Evolutionary conservation across 2,329 filamentous ascomycete species (phyloP), one percentile per base, ranked within the genome.

Genomic region (Paradendryphiella salina): DNA sequence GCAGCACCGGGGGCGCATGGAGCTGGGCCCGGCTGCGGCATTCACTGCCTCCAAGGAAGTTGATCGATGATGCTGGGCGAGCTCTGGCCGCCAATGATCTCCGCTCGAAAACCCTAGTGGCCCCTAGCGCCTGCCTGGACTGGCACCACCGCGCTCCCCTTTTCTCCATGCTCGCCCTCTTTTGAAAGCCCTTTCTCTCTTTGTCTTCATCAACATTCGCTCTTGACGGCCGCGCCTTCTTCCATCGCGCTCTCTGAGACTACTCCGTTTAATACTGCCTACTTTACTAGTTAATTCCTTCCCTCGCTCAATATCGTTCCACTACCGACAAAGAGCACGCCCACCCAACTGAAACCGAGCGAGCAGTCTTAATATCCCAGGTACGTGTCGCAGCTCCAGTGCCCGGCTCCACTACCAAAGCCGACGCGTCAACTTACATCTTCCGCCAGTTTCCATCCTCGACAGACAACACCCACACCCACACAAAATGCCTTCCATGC

Each of bases 401-500:
- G 35, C 37, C 52, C 46, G 43, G 38, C 53, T 39, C 31, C 54
- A 59, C 50, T 60, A 52, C 52, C 46, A 26, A 38, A 47, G 5
- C 28, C 43, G 48, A 57, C 62, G 57, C 59, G 49, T 50, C 52
- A 46, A 49, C 66, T 71, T 56, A 71, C 59, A 41, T 48, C 17
- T 52, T 33, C 50, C 53, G n/a, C 50, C 63, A 67, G 66, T 63
- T 61, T 48, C 50, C 59, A 48, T 54, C 54, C 57, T 40, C 43
- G 31, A 43, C 18, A 35, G 23, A 55, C 41, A n/a, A n/a, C n/a
- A n/a, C n/a, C n/a, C n/a, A n/a, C n/a, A n/a, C n/a, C n/a, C 14
- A 46, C 41, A 52, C 59, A 66, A 55, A 56, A 76, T 72, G 72
- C 83, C 84, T 79, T 76, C 76, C 58, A 73, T 81, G 73, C 68